These are phyloP conservation scores for Cercospora nicotianae DNA, from an alignment of 2,329 filamentous ascomycete genomes.

Conservation along the genomic window DNA sequence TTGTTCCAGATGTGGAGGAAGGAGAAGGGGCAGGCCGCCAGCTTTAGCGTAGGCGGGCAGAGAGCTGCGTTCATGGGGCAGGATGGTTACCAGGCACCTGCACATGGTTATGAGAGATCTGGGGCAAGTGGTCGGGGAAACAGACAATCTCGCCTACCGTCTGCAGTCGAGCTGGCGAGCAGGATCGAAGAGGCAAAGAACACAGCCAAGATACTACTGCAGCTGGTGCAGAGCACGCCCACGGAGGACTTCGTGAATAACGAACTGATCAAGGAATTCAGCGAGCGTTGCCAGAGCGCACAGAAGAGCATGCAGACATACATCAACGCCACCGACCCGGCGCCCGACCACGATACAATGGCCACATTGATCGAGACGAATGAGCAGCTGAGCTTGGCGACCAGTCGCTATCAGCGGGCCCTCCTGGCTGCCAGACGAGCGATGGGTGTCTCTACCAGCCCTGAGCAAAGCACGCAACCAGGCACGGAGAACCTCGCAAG, in stretches of 20 bases:
- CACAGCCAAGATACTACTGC: slow-evolving; percentile 86
- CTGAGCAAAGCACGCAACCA: slow-evolving; percentile 20
- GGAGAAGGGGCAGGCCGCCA: slow-evolving; percentile 62
- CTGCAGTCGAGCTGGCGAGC: slow-evolving; percentile 73
- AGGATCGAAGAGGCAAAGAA: slow-evolving; percentile 88
- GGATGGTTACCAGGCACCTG: slow-evolving; percentile 6
- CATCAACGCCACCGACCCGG: slow-evolving; percentile 74
- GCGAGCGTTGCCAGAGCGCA: slow-evolving; percentile 78
- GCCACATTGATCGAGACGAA: slow-evolving; percentile 91
- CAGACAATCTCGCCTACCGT: slow-evolving; percentile 51
- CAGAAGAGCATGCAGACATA: slow-evolving; percentile 80
- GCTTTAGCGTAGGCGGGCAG: slow-evolving; percentile 21
- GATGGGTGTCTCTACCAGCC: slow-evolving; percentile 35
- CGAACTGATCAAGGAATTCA: slow-evolving; percentile 91
- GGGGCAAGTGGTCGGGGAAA: slow-evolving; percentile 6
- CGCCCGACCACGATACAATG: slow-evolving; percentile 91
- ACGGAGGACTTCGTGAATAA: slow-evolving; percentile 72
- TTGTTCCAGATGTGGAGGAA: slow-evolving; percentile 85
- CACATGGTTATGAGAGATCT: slow-evolving; percentile 9
- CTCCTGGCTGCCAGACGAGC: slow-evolving; percentile 60
- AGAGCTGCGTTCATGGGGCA: slow-evolving; percentile 6
- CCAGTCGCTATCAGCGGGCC: slow-evolving; percentile 82
- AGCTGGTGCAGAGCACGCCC: slow-evolving; percentile 84
- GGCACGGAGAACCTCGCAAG: slow-evolving; percentile 12
- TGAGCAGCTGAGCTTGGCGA: slow-evolving; percentile 79